Percentiles rank a stretch among this genome's conserved stretches.
phyloP scores from a whole-genome alignment of 169 alveolate species.

The Neospora caninum region DNA sequence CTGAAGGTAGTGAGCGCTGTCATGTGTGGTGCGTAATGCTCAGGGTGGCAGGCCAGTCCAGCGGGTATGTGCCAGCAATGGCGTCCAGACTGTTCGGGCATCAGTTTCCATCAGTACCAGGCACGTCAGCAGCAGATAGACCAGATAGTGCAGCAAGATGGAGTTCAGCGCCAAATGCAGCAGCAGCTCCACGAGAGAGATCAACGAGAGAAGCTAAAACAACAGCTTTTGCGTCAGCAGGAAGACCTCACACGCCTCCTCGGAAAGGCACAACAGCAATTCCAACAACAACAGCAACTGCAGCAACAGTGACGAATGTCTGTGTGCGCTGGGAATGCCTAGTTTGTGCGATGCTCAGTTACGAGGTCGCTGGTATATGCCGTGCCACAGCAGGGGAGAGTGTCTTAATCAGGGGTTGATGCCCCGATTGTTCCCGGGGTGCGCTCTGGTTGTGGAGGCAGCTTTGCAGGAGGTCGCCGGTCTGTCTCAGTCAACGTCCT shows the following conservation, averaged over 20 bases:
- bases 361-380: not conserved
- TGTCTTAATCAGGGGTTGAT: not conserved
- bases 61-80: not conserved
- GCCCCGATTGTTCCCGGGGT: too few relatives aligned
- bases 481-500: too few relatives aligned
- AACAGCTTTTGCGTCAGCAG: conserved; percentile 37
- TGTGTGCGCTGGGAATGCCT: not conserved
- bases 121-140: conserved; percentile 17
- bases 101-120: not conserved
- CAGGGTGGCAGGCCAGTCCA: conserved; percentile 19
- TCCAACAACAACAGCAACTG: conserved; percentile 11
- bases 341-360: not conserved
- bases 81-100: conserved; percentile 25
- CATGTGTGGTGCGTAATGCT: not conserved
- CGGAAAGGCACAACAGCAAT: conserved; percentile 37
- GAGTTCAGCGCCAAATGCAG: conserved; percentile 27
- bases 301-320: not conserved
- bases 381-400: not conserved
- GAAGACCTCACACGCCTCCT: conserved; percentile 45
- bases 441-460: too few relatives aligned
- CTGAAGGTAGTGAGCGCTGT: too few relatives aligned
- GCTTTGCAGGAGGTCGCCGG: too few relatives aligned
- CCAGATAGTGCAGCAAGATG: conserved; percentile 13
- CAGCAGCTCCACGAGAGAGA: conserved; percentile 20
- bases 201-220: conserved; percentile 12